Conservation (phyloP, 306 rosid genomes). For the Erythrophleum fordii region DNA sequence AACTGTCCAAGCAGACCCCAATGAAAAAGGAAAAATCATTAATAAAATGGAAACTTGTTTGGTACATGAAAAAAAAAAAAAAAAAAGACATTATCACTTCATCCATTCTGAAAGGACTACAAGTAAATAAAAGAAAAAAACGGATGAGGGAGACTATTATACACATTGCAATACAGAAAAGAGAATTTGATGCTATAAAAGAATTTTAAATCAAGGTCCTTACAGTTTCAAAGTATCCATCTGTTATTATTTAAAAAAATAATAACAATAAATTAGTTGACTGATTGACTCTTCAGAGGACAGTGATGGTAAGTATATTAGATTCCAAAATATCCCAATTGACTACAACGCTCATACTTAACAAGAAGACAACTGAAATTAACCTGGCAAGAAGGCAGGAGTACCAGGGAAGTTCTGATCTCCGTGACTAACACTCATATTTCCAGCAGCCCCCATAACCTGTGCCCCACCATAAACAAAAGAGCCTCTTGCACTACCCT, state of each 20-base stretch:
- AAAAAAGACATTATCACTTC: not conserved
- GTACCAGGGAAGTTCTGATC: conserved; percentile 82
- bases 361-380: conserved; percentile 21
- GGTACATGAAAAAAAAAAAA: not conserved
- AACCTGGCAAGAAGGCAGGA: conserved; percentile 89
- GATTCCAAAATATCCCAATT: not conserved
- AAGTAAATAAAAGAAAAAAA: conserved; percentile 9
- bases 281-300: not conserved
- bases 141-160: not conserved
- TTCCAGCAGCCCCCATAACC: conserved; percentile 67
- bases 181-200: not conserved
- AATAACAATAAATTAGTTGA: too few relatives aligned
- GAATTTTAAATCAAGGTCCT: not conserved
- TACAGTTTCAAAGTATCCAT: not conserved
- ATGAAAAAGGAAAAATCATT: not conserved
- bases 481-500: conserved; percentile 78
- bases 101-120: conserved; percentile 1
- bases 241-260: not conserved
- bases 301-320: conserved; percentile 10
- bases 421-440: conserved; percentile 63
- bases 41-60: not conserved
- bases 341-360: not conserved
- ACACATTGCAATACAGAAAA: not conserved
- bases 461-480: conserved; percentile 67
- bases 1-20: conserved; percentile 53